A percentile compares a stretch with the other conserved stretches of the same genome.
phyloP scores from a whole-genome alignment of 352 stramenopile genomes.

The Globisporangium takayamanum region DNA sequence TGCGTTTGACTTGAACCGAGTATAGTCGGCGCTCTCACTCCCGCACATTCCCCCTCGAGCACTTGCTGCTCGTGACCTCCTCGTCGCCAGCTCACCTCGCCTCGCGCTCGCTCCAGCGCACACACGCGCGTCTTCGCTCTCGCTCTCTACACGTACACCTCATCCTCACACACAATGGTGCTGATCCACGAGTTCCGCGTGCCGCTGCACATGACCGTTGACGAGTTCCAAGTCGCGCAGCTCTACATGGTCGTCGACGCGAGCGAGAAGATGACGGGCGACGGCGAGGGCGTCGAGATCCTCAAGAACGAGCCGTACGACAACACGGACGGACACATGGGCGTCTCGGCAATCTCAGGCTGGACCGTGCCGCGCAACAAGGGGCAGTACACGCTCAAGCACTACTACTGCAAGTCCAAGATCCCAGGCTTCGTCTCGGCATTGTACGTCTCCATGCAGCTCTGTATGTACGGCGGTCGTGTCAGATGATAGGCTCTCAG shows the following conservation, averaged over 20 bases:
- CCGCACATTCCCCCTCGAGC: too few species aligned
- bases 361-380: slow-evolving; percentile 71
- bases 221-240: slow-evolving; percentile 83
- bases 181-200: slow-evolving; percentile 87
- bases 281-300: slow-evolving; percentile 83
- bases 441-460: slow-evolving; percentile 36
- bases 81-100: neutral
- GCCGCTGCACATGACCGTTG: slow-evolving; percentile 80
- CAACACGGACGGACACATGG: slow-evolving; percentile 75
- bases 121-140: neutral
- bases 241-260: slow-evolving; percentile 86
- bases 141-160: neutral
- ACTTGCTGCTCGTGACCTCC: too few species aligned
- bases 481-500: too few species aligned
- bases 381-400: slow-evolving; percentile 85
- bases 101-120: neutral
- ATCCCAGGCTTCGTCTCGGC: slow-evolving; percentile 75
- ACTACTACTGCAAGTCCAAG: slow-evolving; percentile 85
- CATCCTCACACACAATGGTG: slow-evolving; percentile 24
- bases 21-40: too few species aligned
- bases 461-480: neutral
- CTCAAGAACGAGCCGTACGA: slow-evolving; percentile 63
- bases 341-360: slow-evolving; percentile 65
- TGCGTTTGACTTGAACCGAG: too few species aligned
- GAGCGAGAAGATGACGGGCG: slow-evolving; percentile 78